Evolutionary conservation across 2,329 filamentous ascomycete genomes (phyloP).

Genomic region (Ophiostoma australiae): DNA sequence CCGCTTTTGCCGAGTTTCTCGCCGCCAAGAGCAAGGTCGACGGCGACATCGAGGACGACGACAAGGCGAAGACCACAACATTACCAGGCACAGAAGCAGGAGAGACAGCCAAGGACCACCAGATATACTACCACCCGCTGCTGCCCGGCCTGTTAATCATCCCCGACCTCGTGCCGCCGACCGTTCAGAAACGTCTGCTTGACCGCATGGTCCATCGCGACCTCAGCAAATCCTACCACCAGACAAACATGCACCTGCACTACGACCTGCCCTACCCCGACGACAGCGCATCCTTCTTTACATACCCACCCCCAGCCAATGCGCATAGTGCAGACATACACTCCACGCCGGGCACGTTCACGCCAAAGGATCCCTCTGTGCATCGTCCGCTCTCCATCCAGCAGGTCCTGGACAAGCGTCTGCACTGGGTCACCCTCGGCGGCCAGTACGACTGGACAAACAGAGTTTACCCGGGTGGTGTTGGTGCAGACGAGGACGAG

Average conservation of each 20-base stretch:
- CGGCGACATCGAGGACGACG: slow-evolving; percentile 14
- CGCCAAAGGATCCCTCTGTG: slow-evolving; percentile 64
- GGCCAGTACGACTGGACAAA: slow-evolving; percentile 96
- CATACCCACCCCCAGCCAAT: slow-evolving; percentile 39
- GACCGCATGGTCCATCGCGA: slow-evolving; percentile 63
- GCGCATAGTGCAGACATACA: slow-evolving; percentile 48
- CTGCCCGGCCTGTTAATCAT: slow-evolving; percentile 75
- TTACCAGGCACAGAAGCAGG: background rate
- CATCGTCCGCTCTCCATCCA: slow-evolving; percentile 68
- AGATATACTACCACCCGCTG: slow-evolving; percentile 59
- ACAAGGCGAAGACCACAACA: background rate
- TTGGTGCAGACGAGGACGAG: slow-evolving; percentile 33
- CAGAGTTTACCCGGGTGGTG: slow-evolving; percentile 64
- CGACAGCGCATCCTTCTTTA: slow-evolving; percentile 49
- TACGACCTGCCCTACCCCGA: slow-evolving; percentile 35
- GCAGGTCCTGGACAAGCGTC: slow-evolving; percentile 69
- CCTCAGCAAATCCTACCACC: slow-evolving; percentile 64
- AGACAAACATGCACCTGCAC: slow-evolving; percentile 66
- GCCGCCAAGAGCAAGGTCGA: slow-evolving; percentile 27
- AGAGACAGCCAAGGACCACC: slow-evolving; percentile 30
- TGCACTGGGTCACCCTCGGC: slow-evolving; percentile 91
- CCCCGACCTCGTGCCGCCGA: slow-evolving; percentile 65
- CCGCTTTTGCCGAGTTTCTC: slow-evolving; percentile 42
- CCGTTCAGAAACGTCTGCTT: slow-evolving; percentile 65
- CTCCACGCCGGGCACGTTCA: slow-evolving; percentile 48